These are phyloP conservation scores for Articulospora tetracladia DNA, from an alignment of 495 filamentous ascomycete genomes.

Conservation along the genomic window DNA sequence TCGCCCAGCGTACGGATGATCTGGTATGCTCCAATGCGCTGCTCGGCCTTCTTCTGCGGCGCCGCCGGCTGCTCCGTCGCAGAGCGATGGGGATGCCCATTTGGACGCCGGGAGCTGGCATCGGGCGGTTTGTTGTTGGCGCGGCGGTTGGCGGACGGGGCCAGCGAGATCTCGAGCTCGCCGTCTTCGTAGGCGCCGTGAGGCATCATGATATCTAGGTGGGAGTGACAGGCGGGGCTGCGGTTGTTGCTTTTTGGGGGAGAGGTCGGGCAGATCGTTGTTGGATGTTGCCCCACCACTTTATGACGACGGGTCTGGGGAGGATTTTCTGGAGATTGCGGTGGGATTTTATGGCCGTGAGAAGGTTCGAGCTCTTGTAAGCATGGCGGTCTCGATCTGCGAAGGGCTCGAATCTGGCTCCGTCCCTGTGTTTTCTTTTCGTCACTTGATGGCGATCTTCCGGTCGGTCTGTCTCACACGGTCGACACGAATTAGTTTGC, in stretches of 20 bases:
- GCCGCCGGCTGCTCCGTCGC: conserved; percentile 19
- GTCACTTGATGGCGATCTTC: conserved; percentile 3
- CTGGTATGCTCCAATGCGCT: conserved; percentile 86
- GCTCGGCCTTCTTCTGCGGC: conserved; percentile 50
- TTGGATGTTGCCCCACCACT: conserved; percentile 20
- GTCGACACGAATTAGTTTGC: not conserved
- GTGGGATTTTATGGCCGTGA: not conserved
- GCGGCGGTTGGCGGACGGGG: conserved; percentile 57
- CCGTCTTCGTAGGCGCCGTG: conserved; percentile 71
- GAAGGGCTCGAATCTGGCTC: not conserved
- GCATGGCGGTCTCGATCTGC: not conserved
- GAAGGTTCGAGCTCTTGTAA: not conserved
- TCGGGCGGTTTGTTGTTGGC: conserved; percentile 29
- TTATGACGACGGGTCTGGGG: not conserved
- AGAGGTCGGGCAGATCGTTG: not conserved
- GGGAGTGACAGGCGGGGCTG: conserved; percentile 1
- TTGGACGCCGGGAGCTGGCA: conserved; percentile 19
- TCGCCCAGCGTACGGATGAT: conserved; percentile 90
- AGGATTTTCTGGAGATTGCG: not conserved
- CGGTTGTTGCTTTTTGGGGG: not conserved
- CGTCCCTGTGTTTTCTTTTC: not conserved
- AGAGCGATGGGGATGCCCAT: conserved; percentile 29
- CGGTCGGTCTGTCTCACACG: not conserved
- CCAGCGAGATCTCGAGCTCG: conserved; percentile 85
- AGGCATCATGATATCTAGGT: conserved; percentile 43